Evolutionary conservation across 345 rosid species (phyloP), one percentile per base, ranked within the genome.

Genomic region (Gossypium sturtianum): DNA sequence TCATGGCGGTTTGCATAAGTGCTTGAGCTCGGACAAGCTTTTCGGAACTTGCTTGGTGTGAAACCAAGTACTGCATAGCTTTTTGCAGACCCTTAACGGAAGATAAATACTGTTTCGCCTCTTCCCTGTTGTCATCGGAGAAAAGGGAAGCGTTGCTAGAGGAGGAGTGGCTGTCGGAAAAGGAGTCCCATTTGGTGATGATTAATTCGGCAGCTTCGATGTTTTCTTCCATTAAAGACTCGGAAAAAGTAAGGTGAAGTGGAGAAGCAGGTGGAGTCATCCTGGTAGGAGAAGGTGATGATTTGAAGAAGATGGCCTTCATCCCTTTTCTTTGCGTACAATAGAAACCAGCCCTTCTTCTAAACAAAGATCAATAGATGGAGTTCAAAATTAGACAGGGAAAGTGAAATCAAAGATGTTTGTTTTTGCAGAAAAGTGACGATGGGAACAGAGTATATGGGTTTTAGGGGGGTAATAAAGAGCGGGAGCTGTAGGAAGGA

Each of bases 1-100:
- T 87, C 93, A 92, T 92, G 16, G 97, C 98, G 2, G 56, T 66
- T 3, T 80, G 81, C 87, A 90, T 81, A 19, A 93, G 81, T 4
- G 25, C 71, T 27, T 91, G 90, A 2, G 98, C 93, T 34, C 74
- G 77, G 12, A 82, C 82, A 70, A 93, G 89, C 47, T 81, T 86
- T 15, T 78, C 80, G 0, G 93, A 89, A 0, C 66, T 51, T 3
- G 87, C 62, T 38, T 86, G 70, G 9, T 80, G 73, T 22, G 82
- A 23, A 45, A 73, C 72, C 29, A 80, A 87, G 70, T 83, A 82
- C 52, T 85, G 88, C 85, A 91, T 95, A 1, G 93, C 91, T 71
- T 84, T 70, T 64, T 88, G 97, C 17, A 94, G 76, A 54, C 81
- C 78, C n/a, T 73, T 79, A 54, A 91, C 65, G 47, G 86, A 77